A percentile compares a stretch with the other conserved stretches of the same genome.
phyloP scores from a whole-genome alignment of 306 rosid genomes.

The Trichosanthes truncata region DNA sequence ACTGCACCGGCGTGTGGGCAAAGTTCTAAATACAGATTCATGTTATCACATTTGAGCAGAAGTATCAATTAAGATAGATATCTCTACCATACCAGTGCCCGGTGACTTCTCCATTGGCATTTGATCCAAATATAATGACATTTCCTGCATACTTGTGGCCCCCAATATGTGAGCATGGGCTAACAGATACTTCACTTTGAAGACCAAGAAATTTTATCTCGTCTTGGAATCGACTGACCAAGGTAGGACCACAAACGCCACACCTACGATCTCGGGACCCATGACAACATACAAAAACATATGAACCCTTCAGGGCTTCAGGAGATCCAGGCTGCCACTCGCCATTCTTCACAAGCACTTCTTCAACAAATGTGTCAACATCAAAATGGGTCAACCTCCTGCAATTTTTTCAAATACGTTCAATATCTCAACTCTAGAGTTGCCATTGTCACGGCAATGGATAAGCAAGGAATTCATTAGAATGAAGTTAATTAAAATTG shows the following conservation, averaged over 20 bases:
- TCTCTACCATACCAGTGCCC: slow-evolving; percentile 75
- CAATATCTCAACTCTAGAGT: not conserved
- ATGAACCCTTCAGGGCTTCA: slow-evolving; percentile 58
- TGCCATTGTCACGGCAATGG: not conserved
- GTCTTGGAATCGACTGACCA: slow-evolving; percentile 64
- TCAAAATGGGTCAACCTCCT: slow-evolving; percentile 97
- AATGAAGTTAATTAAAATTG: not conserved
- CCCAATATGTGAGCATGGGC: slow-evolving; percentile 94
- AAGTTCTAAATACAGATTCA: not conserved
- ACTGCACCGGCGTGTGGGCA: not conserved
- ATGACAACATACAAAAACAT: slow-evolving; percentile 80
- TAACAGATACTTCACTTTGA: slow-evolving; percentile 68
- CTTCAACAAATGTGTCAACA: slow-evolving; percentile 92
- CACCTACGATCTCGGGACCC: slow-evolving; percentile 91
- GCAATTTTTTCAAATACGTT: slow-evolving; percentile 11
- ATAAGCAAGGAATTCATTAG: not conserved
- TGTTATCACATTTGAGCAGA: not conserved
- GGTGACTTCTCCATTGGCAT: slow-evolving; percentile 43
- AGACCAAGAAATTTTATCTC: slow-evolving; percentile 65
- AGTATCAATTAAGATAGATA: not conserved
- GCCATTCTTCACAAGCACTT: slow-evolving; percentile 89
- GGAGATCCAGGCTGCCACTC: slow-evolving; percentile 94
- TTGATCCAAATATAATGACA: slow-evolving; percentile 62
- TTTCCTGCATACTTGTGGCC: slow-evolving; percentile 91
- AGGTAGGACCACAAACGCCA: slow-evolving; percentile 88